Evolutionary conservation across 129 eudicot genomes (phyloP), one percentile per base, ranked within the genome.

Genomic region (Gnaphalium uliginosum): DNA sequence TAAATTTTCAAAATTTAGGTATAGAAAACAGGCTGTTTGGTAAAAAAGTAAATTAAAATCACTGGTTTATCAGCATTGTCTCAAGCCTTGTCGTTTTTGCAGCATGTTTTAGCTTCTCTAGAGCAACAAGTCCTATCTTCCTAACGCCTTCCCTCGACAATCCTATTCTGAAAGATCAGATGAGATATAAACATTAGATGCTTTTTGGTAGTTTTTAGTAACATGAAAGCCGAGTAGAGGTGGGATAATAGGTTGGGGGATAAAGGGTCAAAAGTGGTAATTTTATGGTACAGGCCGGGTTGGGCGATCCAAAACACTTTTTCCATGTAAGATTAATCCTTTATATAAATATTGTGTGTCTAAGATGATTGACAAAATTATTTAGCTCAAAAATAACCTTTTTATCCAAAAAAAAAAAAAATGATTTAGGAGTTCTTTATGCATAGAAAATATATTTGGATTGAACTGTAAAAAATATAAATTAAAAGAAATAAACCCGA

Each of bases 111-210:
- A 92, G 84, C 77, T 92, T 92, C 90, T 92, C 97, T 50, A 85
- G 39, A 10, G 97, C 92, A 17, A 85, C 96, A 26, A 92, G 88
- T 73, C 97, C 97, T 39, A 92, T 88, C 78, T 92, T 95, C 76
- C 97, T 81, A 24, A 92, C 96, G 68, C 96, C 86, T 82, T 92
- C 97, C 69, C 97, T 83, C 15, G 97, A 92, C 85, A 92, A 78
- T 53, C 97, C 97, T 33, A 92, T 85, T 85, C 97, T 92, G 96
- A 57, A 72, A 72, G 11, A 1, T 71, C 66, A 19, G 21, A 72
- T 7, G 32, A 72, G 27, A 57, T 54, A 57, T 22, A 57, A 18
- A 68, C 35, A 19, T 41, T 26, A 68, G 22, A 39, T 23, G 69
- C 41, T 64, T 26, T 29, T 27, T 13, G 13, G 53, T 46, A 14